Percentiles rank a stretch among this genome's conserved stretches.
Evolutionary conservation across 2,329 filamentous ascomycete species (phyloP).

Genomic region (Clonostachys solani): DNA sequence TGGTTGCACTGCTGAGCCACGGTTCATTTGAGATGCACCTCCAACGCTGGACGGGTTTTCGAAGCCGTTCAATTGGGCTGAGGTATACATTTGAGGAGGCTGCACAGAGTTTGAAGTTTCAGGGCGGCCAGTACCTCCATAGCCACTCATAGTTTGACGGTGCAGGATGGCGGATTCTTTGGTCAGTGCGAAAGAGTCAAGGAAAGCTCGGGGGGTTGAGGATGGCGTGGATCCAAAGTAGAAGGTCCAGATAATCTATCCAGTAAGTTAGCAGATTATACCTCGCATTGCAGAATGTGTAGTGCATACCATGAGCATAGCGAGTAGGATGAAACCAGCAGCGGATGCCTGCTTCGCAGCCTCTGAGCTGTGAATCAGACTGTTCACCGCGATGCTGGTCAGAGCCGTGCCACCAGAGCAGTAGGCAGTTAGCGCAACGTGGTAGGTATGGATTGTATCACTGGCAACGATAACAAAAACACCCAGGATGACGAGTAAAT

Average conservation of each 20-base stretch:
- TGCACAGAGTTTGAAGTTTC: slow-evolving; percentile 76
- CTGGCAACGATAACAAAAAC: slow-evolving; percentile 80
- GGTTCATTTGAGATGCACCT: slow-evolving; percentile 55
- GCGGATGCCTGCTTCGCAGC: slow-evolving; percentile 79
- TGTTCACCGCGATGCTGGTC: slow-evolving; percentile 81
- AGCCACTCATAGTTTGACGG: slow-evolving; percentile 68
- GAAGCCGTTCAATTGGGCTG: slow-evolving; percentile 89
- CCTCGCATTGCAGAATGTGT: not conserved
- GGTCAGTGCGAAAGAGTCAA: slow-evolving; percentile 91
- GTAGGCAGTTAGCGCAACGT: slow-evolving; percentile 88
- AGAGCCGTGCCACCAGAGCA: slow-evolving; percentile 79
- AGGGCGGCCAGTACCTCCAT: slow-evolving; percentile 68
- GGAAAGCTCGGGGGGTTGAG: slow-evolving; percentile 80
- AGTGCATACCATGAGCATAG: slow-evolving; percentile 79
- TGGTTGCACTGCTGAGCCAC: slow-evolving; percentile 38
- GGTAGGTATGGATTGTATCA: slow-evolving; percentile 81
- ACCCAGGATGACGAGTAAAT: slow-evolving; percentile 76
- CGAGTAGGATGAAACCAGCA: slow-evolving; percentile 89
- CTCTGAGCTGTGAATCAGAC: slow-evolving; percentile 71
- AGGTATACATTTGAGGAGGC: slow-evolving; percentile 96
- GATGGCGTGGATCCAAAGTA: slow-evolving; percentile 95
- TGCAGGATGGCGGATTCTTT: slow-evolving; percentile 73
- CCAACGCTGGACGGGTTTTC: slow-evolving; percentile 89
- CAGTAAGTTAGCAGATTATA: not conserved
- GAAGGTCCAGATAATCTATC: slow-evolving; percentile 94